Evolutionary conservation across 176 grass and related monocot genomes (phyloP).

Genomic region (Chrysopogon serrulatus): DNA sequence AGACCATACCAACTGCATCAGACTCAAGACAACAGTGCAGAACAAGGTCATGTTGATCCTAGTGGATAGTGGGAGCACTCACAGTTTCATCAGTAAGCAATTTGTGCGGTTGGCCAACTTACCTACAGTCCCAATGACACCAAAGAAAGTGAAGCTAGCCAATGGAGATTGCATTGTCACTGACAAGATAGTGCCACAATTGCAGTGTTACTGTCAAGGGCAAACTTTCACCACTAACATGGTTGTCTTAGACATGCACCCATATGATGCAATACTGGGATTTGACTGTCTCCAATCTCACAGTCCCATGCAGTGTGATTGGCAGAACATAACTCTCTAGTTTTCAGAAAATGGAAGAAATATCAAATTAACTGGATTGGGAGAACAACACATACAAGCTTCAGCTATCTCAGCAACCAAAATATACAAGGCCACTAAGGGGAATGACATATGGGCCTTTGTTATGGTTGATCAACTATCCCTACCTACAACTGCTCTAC

Average conservation of each 20-base stretch:
- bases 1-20: too few species aligned
- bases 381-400: accelerated
- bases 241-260: too few species aligned
- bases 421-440: too few species aligned
- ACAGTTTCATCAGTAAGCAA: neutral
- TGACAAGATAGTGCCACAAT: accelerated
- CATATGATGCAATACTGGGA: neutral
- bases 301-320: too few species aligned
- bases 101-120: accelerated
- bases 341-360: neutral
- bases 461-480: too few species aligned
- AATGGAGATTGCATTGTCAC: accelerated
- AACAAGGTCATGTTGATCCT: too few species aligned
- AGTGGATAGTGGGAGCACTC: neutral
- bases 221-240: neutral
- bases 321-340: neutral
- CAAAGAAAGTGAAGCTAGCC: accelerated
- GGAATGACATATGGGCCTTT: too few species aligned
- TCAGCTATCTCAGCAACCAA: too few species aligned
- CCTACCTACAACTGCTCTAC: too few species aligned
- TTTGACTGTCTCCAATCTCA: neutral
- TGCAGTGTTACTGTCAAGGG: neutral
- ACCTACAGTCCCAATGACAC: accelerated
- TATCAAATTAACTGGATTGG: neutral
- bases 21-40: too few species aligned